These are phyloP conservation scores for Penicillium verrucosum DNA, from an alignment of 2,329 filamentous ascomycete genomes.

Conservation along the genomic window DNA sequence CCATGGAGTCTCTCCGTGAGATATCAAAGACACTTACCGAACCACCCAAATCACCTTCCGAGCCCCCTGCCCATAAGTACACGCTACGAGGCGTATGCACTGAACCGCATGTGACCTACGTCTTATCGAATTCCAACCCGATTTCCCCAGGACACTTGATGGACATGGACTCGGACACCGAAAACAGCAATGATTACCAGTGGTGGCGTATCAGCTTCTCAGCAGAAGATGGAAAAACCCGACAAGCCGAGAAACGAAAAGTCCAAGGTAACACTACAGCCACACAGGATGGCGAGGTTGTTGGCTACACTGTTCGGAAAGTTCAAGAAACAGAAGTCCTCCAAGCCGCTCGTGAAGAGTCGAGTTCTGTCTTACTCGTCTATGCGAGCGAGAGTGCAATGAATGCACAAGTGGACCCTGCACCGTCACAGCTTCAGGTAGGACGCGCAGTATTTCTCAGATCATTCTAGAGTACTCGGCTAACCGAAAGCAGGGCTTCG, in stretches of 20 bases:
- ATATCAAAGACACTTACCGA: conserved; percentile 49
- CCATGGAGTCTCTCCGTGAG: conserved; percentile 40
- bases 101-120: conserved; percentile 55
- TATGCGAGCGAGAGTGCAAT: conserved; percentile 55
- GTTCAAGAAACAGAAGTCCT: conserved; percentile 55
- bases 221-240: conserved; percentile 40
- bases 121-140: conserved; percentile 43
- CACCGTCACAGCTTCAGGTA: conserved; percentile 40
- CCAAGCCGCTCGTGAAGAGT: conserved; percentile 52
- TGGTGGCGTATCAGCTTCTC: conserved; percentile 58
- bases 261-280: conserved; percentile 16
- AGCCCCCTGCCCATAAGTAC: conserved; percentile 49
- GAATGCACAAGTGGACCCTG: conserved; percentile 29
- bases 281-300: conserved; percentile 32
- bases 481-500: conserved; percentile 41
- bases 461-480: background rate
- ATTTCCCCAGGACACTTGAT: conserved; percentile 26
- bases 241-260: conserved; percentile 27
- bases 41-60: conserved; percentile 39
- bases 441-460: conserved; percentile 1
- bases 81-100: conserved; percentile 59
- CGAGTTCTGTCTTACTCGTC: conserved; percentile 53
- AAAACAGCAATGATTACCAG: conserved; percentile 39
- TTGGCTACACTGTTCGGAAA: conserved; percentile 41
- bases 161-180: conserved; percentile 28